phyloP scores from a whole-genome alignment of 75 land plant genomes.

The Cunninghamia lanceolata region DNA sequence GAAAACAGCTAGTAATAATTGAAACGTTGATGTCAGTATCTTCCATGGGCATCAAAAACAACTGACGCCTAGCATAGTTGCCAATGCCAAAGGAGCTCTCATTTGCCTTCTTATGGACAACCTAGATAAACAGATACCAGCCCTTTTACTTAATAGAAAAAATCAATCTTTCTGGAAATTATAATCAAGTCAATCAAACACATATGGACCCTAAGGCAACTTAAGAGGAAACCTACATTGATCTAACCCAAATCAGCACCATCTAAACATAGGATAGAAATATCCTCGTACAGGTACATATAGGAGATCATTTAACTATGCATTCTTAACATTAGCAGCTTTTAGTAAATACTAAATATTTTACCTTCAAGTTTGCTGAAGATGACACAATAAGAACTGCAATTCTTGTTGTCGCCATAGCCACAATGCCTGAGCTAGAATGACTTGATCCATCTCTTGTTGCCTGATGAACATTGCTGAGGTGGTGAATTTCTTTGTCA shows the following conservation, averaged over 20 bases:
- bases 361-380: constrained; percentile 26
- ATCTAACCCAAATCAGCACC: background rate
- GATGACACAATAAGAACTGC: constrained; percentile 46
- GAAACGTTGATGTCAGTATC: background rate
- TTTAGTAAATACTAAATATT: constrained; percentile 4
- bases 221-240: background rate
- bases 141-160: background rate
- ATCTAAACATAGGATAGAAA: background rate
- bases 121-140: background rate
- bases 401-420: constrained; percentile 38
- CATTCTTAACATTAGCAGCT: background rate
- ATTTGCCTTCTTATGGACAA: background rate
- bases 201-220: background rate
- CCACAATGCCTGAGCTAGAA: constrained; percentile 15
- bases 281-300: background rate
- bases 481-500: background rate
- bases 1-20: background rate
- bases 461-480: background rate
- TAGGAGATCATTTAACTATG: background rate
- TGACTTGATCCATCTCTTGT: background rate
- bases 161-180: background rate
- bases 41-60: constrained; percentile 3
- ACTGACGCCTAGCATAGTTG: background rate
- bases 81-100: background rate
- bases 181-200: background rate